These are phyloP conservation scores for Condylostoma magnum DNA, from an alignment of 169 alveolate species.

Conservation along the genomic window DNA sequence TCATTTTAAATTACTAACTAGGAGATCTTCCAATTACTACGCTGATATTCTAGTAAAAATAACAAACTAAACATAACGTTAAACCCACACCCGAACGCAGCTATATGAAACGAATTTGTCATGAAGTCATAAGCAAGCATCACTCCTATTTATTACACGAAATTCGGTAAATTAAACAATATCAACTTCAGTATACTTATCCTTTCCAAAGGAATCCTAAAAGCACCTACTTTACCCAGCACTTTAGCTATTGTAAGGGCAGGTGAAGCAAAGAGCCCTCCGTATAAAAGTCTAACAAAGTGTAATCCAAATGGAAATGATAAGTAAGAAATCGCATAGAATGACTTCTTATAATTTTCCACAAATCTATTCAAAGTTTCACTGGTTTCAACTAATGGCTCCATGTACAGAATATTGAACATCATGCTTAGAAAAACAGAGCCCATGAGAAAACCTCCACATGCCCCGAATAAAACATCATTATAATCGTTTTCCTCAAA, in stretches of 20 bases:
- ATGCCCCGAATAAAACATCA: too few species aligned
- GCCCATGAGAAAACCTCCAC: background rate
- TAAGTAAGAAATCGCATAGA: background rate
- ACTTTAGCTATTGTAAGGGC: background rate
- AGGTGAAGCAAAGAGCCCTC: constrained; percentile 12
- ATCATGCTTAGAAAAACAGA: background rate
- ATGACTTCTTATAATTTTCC: background rate
- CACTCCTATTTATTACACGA: background rate
- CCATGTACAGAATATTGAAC: background rate
- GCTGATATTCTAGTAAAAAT: too few species aligned
- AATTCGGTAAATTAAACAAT: background rate
- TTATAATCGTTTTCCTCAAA: too few species aligned
- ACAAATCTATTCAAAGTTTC: background rate
- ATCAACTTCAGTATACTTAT: background rate
- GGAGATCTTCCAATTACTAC: too few species aligned
- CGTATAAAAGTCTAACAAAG: constrained; percentile 6
- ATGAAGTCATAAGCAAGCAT: background rate
- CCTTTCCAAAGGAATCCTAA: constrained; percentile 24
- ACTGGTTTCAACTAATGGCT: background rate
- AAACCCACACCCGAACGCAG: background rate
- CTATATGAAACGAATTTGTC: constrained; percentile 12
- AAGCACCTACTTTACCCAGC: background rate
- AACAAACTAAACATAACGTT: too few species aligned
- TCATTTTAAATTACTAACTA: too few species aligned
- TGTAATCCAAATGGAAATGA: constrained; percentile 1